A percentile compares a stretch with the other conserved stretches of the same genome.
phyloP scores from a whole-genome alignment of 495 filamentous ascomycete genomes.

The Aspergillus ellipticus region DNA sequence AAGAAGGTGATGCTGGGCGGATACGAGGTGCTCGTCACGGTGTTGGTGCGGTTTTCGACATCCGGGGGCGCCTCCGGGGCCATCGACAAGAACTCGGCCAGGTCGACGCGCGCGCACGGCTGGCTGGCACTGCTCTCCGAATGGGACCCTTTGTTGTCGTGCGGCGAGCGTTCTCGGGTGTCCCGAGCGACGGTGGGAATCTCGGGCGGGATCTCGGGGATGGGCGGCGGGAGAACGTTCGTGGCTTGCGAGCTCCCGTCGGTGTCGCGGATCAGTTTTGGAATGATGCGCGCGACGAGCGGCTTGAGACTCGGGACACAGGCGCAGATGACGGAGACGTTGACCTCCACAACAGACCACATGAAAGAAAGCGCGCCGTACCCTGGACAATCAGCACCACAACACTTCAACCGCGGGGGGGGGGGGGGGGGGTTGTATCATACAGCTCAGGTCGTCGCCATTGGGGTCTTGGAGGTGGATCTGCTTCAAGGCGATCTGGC shows the following conservation, averaged over 20 bases:
- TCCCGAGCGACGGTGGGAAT: constrained; percentile 3
- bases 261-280: constrained; percentile 60
- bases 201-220: not conserved
- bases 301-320: constrained; percentile 89
- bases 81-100: constrained; percentile 35
- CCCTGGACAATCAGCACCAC: constrained; percentile 40
- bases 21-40: constrained; percentile 29
- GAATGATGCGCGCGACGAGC: constrained; percentile 69
- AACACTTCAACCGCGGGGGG: not conserved
- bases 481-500: constrained; percentile 25
- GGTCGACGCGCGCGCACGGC: constrained; percentile 18
- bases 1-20: constrained; percentile 53
- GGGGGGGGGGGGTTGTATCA: constrained; percentile 4
- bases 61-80: constrained; percentile 24
- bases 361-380: constrained; percentile 82
- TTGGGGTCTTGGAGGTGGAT: constrained; percentile 32
- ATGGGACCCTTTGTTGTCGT: not conserved
- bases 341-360: constrained; percentile 91
- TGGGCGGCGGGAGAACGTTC: constrained; percentile 15
- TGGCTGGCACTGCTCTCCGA: constrained; percentile 1
- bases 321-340: constrained; percentile 81
- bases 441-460: constrained; percentile 55
- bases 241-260: constrained; percentile 29
- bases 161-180: not conserved
- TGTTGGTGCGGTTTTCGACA: constrained; percentile 28